Conservation (phyloP, 257 asterid species). For the Ehretia macrophylla region DNA sequence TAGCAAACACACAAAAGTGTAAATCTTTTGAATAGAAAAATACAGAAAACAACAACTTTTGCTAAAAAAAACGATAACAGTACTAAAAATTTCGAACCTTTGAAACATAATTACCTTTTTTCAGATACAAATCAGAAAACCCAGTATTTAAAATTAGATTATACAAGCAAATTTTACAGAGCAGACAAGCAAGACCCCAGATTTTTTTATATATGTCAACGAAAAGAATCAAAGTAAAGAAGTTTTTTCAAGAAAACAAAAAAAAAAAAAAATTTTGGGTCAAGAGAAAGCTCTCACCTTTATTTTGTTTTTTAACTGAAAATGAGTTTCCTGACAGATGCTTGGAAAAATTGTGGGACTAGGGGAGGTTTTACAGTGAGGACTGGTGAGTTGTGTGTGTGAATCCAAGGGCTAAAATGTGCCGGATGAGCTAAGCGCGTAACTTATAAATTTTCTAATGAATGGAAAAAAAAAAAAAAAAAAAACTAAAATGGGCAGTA, state of each 20-base stretch:
- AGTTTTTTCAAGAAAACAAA: no score
- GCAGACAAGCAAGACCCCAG: neutral
- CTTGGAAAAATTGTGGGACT: neutral
- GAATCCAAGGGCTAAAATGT: conserved; percentile 17
- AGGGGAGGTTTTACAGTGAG: neutral
- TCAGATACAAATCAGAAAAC: neutral
- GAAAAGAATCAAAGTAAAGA: neutral
- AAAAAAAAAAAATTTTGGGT: neutral
- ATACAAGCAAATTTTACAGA: neutral
- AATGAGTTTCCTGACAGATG: neutral
- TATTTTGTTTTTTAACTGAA: neutral
- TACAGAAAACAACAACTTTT: neutral
- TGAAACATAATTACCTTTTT: neutral
- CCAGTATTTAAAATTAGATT: neutral
- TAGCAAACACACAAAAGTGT: neutral
- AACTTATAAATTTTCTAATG: neutral
- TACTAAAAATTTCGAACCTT: neutral
- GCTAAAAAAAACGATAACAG: neutral
- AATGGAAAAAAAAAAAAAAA: neutral
- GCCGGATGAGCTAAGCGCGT: conserved; percentile 7
- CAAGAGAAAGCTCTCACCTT: neutral
- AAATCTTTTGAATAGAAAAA: neutral
- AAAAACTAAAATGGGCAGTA: no score
- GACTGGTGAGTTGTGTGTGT: neutral
- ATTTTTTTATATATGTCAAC: neutral